Conservation (phyloP, 805 yeast genomes). For the Kodamaea kaohsiungensis region DNA sequence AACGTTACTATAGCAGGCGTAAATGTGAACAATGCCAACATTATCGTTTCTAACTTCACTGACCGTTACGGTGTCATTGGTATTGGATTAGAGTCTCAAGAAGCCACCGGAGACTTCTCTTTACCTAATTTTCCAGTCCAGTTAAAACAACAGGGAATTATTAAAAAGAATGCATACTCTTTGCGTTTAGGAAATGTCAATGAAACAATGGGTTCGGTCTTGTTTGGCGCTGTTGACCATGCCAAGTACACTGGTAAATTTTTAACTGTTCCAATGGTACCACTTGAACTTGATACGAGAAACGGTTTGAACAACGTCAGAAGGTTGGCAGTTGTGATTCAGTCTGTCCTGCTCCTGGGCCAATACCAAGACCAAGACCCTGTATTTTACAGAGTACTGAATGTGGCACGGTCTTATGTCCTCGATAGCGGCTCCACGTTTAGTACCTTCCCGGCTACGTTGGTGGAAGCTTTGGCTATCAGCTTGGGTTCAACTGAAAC, state of each 20-base stretch:
- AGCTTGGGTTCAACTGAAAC: not conserved
- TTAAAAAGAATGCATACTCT: slow-evolving; percentile 35
- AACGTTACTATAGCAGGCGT: not conserved
- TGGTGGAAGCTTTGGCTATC: not conserved
- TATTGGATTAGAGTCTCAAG: slow-evolving; percentile 68
- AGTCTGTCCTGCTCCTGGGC: not conserved
- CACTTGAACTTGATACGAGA: not conserved
- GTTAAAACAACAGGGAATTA: slow-evolving; percentile 33
- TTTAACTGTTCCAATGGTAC: slow-evolving; percentile 26
- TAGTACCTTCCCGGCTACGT: not conserved
- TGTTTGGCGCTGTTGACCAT: slow-evolving; percentile 47
- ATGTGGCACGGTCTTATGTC: not conserved
- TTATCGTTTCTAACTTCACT: not conserved
- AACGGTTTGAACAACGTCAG: not conserved
- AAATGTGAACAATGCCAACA: not conserved
- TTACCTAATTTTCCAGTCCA: slow-evolving; percentile 42
- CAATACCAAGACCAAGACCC: not conserved
- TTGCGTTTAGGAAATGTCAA: slow-evolving; percentile 31
- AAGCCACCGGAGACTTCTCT: too few species aligned
- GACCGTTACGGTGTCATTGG: slow-evolving; percentile 61
- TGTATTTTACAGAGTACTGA: not conserved
- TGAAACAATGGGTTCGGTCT: slow-evolving; percentile 31
- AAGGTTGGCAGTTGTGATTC: not conserved
- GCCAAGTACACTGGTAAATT: slow-evolving; percentile 39
- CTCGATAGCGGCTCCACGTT: not conserved